Conservation (phyloP, 2,329 filamentous ascomycete species). For the Nannizziopsis barbatae region DNA sequence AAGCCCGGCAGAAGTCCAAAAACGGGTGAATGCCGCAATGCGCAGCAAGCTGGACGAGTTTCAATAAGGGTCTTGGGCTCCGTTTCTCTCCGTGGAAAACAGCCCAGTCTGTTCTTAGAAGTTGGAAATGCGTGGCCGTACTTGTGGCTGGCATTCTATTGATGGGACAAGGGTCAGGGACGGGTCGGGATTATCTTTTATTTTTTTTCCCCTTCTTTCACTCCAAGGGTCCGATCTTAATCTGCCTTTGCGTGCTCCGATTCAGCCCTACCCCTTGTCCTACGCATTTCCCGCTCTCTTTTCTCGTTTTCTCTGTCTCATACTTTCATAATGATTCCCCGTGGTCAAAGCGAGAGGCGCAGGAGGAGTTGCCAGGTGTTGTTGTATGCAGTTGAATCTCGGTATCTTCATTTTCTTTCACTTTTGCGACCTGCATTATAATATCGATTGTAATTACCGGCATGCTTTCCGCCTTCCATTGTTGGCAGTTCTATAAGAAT, state of each 20-base stretch:
- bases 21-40: slow-evolving; percentile 11
- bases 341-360: slow-evolving; percentile 9
- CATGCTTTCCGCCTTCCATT: neutral
- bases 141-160: no score
- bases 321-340: neutral
- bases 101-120: no score
- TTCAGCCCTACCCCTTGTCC: neutral
- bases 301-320: neutral
- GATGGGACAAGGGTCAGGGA: no score
- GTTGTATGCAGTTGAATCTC: neutral
- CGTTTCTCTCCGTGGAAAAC: no score
- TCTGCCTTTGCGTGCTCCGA: no score
- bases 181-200: no score
- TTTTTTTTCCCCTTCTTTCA: no score
- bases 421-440: no score
- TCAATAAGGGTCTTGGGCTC: neutral
- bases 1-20: slow-evolving; percentile 40
- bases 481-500: neutral
- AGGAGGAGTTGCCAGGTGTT: neutral
- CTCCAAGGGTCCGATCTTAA: no score
- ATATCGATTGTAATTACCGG: slow-evolving; percentile 1
- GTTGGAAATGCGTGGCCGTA: no score
- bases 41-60: slow-evolving; percentile 14
- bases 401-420: neutral
- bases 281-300: neutral